Conservation (phyloP, 768 basidiomycete genomes). For the Pulveroboletus sp. region DNA sequence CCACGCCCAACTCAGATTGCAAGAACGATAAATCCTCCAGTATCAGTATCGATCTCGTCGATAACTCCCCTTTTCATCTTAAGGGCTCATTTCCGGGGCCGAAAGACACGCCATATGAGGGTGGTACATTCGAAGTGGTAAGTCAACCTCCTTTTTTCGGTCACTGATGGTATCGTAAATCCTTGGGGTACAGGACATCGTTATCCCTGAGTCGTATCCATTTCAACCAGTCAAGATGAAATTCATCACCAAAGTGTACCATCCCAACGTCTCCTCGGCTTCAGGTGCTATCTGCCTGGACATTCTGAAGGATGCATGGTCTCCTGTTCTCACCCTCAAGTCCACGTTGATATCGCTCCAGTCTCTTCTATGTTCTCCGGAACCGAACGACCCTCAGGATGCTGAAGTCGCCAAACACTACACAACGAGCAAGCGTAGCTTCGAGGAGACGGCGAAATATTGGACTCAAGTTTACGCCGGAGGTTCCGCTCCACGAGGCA, state of each 20-base stretch:
- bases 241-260: constrained; percentile 94
- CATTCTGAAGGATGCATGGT: constrained; percentile 86
- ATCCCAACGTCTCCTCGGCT: constrained; percentile 92
- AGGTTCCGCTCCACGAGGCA: constrained; percentile 51
- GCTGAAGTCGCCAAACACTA: constrained; percentile 98
- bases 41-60: constrained; percentile 82
- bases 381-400: constrained; percentile 96
- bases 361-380: constrained; percentile 87
- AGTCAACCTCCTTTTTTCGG: constrained; percentile 32
- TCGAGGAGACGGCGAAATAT: constrained; percentile 88
- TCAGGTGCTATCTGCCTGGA: constrained; percentile 95
- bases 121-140: constrained; percentile 88
- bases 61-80: constrained; percentile 88
- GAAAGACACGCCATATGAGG: constrained; percentile 89
- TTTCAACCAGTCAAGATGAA: constrained; percentile 98
- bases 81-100: constrained; percentile 90
- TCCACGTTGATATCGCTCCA: constrained; percentile 94
- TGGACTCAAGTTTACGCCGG: constrained; percentile 94
- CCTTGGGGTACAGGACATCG: constrained; percentile 63
- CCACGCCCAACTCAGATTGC: constrained; percentile 56
- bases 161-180: constrained; percentile 1
- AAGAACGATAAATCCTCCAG: constrained; percentile 91
- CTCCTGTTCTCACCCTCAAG: constrained; percentile 91
- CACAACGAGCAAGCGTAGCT: constrained; percentile 79
- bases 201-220: constrained; percentile 87